These are phyloP conservation scores for Fraxinus albicans DNA, from an alignment of 305 asterid genomes.

Conservation along the genomic window DNA sequence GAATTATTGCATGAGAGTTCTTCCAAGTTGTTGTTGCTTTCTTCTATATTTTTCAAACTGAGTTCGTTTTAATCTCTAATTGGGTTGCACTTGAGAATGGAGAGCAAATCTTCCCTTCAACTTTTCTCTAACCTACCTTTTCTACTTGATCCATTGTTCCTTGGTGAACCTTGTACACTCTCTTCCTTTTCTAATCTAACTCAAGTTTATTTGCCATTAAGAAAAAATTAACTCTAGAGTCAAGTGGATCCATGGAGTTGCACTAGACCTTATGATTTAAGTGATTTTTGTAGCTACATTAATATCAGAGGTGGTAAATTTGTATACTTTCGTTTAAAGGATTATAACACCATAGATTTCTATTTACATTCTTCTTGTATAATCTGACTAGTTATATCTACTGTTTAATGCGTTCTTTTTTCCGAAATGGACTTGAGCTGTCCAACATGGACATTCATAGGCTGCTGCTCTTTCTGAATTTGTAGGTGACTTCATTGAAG, in stretches of 20 bases:
- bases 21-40: neutral
- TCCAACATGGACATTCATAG: constrained; percentile 4
- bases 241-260: neutral
- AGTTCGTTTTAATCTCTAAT: neutral
- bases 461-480: constrained; percentile 23
- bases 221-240: neutral
- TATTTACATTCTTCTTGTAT: constrained; percentile 6
- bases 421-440: neutral
- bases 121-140: neutral
- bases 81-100: neutral
- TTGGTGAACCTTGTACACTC: neutral
- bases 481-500: constrained; percentile 85
- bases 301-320: neutral
- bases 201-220: neutral
- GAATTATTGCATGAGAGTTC: neutral
- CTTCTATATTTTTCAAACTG: neutral
- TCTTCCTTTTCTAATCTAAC: neutral
- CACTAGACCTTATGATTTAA: neutral
- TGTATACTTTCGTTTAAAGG: neutral
- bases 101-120: neutral
- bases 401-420: constrained; percentile 10
- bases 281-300: neutral
- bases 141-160: neutral
- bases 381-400: constrained; percentile 8
- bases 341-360: neutral